Base-by-base conservation (phyloP, 2,329 filamentous ascomycete genomes). In the Alternaria arborescens region DNA sequence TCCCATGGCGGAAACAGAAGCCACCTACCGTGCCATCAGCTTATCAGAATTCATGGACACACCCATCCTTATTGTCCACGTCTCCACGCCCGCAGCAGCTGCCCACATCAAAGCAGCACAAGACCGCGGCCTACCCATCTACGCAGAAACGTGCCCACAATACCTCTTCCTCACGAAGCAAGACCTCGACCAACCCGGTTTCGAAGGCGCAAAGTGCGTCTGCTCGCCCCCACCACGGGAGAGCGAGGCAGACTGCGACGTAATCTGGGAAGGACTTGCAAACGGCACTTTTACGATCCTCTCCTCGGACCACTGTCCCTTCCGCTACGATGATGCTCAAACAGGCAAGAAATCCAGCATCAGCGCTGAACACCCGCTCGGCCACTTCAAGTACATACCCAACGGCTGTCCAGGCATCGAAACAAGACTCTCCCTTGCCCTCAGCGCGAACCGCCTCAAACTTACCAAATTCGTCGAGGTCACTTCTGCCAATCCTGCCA, bases 401-500 rank as follows among this genome's bases (percentile, higher is more conserved):
- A 88, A 88, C 65, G 86, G 86, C 5, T 77, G 84, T 46, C 85
- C 86, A 0, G 86, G 86, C 0, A 79, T 88, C 26, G 86, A 88
- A 74, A 88, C 86, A 2, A 75, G 85, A 2, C 73, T 88, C 20
- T 75, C 85, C 0, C 74, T 87, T 4, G 78, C 80, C 0, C 75
- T 86, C 32, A 71, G 76, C 26, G 68, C 63, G 1, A 38, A 62
- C n/a, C 75, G 81, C 18, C 76, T 87, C 8, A 67, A 80, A 3
- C 65, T 84, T 4, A 80, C 79, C 22, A 83, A 81, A 61, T 86
- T 87, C 58, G 86, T 88, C 12, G 82, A 86, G 64, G 78, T 87
- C 8, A 86, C 84, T 0, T 78, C 79, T 18, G 84, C 85, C 1
- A 87, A 87, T 62, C 81, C 85, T 1, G 85, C 86, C 3, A 87